Percentiles rank a stretch among this genome's conserved stretches.
These are phyloP conservation scores for Fonsecaea nubica DNA, from an alignment of 2,329 filamentous ascomycete species.

Conservation along the genomic window DNA sequence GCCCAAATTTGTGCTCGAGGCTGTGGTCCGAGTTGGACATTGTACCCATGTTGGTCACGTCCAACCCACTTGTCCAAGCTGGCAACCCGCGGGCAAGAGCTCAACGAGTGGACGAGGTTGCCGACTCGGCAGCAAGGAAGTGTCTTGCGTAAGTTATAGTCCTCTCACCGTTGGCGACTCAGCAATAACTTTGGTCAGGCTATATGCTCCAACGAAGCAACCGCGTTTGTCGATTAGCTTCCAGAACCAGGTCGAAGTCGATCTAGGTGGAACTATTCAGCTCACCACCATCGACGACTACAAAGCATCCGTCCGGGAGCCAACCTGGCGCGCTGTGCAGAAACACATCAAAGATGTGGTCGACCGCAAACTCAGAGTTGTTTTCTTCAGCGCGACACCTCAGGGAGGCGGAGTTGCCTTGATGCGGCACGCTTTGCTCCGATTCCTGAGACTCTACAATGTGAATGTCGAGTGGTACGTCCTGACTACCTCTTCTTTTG, in stretches of 20 bases:
- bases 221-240: constrained; percentile 72
- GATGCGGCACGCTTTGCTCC: constrained; percentile 79
- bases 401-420: constrained; percentile 83
- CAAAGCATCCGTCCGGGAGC: constrained; percentile 63
- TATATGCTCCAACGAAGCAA: constrained; percentile 74
- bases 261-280: constrained; percentile 68
- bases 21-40: constrained; percentile 80
- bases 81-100: constrained; percentile 50
- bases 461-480: constrained; percentile 76
- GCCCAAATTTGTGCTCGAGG: constrained; percentile 70
- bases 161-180: not conserved
- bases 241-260: constrained; percentile 73
- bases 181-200: constrained; percentile 50
- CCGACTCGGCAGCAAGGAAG: constrained; percentile 80
- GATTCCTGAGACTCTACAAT: constrained; percentile 70
- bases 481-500: no score
- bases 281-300: constrained; percentile 66
- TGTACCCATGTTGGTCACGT: constrained; percentile 70
- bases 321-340: constrained; percentile 71
- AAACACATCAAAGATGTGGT: constrained; percentile 69
- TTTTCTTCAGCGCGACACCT: constrained; percentile 80
- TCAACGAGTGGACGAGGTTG: constrained; percentile 75
- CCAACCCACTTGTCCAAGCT: constrained; percentile 44
- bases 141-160: constrained; percentile 68
- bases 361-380: constrained; percentile 69